A percentile compares a stretch with the other conserved stretches of the same genome.
These are phyloP conservation scores for Escallonia rubra DNA, from an alignment of 129 eudicot species.

Conservation along the genomic window DNA sequence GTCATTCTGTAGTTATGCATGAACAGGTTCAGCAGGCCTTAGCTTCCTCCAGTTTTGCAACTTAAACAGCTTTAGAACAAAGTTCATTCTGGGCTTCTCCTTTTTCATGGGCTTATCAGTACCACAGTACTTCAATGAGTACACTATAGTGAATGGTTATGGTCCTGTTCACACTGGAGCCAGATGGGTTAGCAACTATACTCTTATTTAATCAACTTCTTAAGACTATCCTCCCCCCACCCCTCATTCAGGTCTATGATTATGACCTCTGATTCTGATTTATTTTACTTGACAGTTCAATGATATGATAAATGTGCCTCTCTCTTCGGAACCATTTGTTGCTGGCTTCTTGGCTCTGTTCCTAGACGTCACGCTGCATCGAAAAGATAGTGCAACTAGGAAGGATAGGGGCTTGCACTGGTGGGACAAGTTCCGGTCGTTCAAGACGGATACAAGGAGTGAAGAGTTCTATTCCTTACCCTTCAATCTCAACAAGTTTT, in stretches of 20 bases:
- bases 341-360: conserved; percentile 72
- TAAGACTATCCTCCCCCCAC: not conserved
- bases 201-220: not conserved
- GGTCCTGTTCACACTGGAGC: conserved; percentile 88
- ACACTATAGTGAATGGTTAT: conserved; percentile 51
- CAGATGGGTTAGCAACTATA: conserved; percentile 67
- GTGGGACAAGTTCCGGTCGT: conserved; percentile 87
- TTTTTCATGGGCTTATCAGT: conserved; percentile 89
- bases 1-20: not conserved
- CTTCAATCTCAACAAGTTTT: conserved; percentile 90
- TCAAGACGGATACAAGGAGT: conserved; percentile 85
- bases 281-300: conserved; percentile 51
- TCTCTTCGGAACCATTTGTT: conserved; percentile 85
- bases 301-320: conserved; percentile 84
- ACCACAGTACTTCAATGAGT: conserved; percentile 91
- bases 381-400: conserved; percentile 62
- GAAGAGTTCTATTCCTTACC: conserved; percentile 93
- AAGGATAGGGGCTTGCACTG: conserved; percentile 95
- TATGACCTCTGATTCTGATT: not conserved
- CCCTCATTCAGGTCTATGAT: not conserved
- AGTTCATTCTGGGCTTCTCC: conserved; percentile 83
- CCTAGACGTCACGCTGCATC: conserved; percentile 61
- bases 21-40: conserved; percentile 80
- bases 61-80: conserved; percentile 83
- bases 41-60: conserved; percentile 92